phyloP scores from a whole-genome alignment of 495 filamentous ascomycete genomes.

The Platismatia glauca region DNA sequence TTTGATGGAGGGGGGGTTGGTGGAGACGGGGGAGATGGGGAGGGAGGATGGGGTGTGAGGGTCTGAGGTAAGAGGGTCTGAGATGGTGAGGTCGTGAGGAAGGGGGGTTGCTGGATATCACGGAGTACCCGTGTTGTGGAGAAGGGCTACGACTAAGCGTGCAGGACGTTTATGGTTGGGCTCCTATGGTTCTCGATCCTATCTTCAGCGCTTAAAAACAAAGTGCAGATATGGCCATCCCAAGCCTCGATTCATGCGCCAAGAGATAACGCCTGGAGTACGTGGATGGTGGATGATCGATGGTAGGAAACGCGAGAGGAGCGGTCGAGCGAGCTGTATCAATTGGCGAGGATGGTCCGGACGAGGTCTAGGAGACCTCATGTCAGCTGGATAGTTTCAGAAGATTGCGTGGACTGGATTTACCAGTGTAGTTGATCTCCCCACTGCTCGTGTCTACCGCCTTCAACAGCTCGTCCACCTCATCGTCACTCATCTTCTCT shows the following conservation, averaged over 20 bases:
- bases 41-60: constrained; percentile 18
- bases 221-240: background rate
- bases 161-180: background rate
- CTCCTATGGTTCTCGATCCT: background rate
- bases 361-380: constrained; percentile 58
- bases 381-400: constrained; percentile 14
- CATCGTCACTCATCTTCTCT: constrained; percentile 97
- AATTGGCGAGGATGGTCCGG: constrained; percentile 90
- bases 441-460: constrained; percentile 88
- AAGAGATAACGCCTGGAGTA: constrained; percentile 16
- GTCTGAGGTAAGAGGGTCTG: background rate
- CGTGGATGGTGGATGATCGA: constrained; percentile 12
- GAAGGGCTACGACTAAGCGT: background rate
- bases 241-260: constrained; percentile 2
- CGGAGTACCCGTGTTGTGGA: too few relatives aligned
- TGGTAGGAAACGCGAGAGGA: constrained; percentile 22
- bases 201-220: background rate
- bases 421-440: constrained; percentile 94
- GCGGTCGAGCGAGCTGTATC: constrained; percentile 25
- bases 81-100: constrained; percentile 28
- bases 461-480: constrained; percentile 97
- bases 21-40: constrained; percentile 41
- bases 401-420: background rate
- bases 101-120: too few relatives aligned
- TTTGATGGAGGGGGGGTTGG: constrained; percentile 48